Evolutionary conservation across 371 early-diverging fungal genomes (phyloP).

Genomic region (Circinella minor): DNA sequence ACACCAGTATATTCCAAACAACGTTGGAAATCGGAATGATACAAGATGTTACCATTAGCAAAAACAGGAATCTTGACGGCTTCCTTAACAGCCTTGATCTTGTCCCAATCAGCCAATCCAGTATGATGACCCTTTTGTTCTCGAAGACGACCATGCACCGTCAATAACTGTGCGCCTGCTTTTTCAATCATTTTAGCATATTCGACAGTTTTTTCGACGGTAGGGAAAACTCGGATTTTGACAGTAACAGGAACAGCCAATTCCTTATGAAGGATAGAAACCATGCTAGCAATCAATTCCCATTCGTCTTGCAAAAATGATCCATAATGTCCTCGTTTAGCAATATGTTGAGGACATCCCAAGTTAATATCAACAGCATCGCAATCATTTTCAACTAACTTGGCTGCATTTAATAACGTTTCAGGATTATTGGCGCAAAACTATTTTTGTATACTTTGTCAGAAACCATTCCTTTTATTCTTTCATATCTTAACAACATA

Average conservation of each 20-base stretch:
- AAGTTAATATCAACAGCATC: constrained; percentile 98
- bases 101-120: constrained; percentile 97
- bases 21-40: constrained; percentile 84
- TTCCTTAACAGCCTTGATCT: constrained; percentile 93
- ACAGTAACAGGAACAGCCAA: constrained; percentile 96
- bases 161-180: constrained; percentile 93
- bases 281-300: constrained; percentile 83
- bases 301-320: constrained; percentile 97
- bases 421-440: constrained; percentile 99
- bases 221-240: constrained; percentile 96
- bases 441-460: constrained; percentile 36
- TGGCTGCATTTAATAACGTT: constrained; percentile 83
- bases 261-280: constrained; percentile 77
- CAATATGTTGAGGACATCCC: constrained; percentile 98
- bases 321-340: constrained; percentile 94
- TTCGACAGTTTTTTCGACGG: constrained; percentile 89
- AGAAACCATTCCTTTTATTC: too few relatives aligned
- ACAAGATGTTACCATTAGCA: constrained; percentile 98
- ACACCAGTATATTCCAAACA: constrained; percentile 92
- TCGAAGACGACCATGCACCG: constrained; percentile 96
- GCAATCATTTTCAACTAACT: constrained; percentile 83
- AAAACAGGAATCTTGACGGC: constrained; percentile 91
- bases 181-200: constrained; percentile 98
- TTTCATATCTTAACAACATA: too few relatives aligned
- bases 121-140: constrained; percentile 98